Percentiles rank a stretch among this genome's conserved stretches.
phyloP scores from a whole-genome alignment of 345 rosid genomes.

The Hibiscus syriacus region DNA sequence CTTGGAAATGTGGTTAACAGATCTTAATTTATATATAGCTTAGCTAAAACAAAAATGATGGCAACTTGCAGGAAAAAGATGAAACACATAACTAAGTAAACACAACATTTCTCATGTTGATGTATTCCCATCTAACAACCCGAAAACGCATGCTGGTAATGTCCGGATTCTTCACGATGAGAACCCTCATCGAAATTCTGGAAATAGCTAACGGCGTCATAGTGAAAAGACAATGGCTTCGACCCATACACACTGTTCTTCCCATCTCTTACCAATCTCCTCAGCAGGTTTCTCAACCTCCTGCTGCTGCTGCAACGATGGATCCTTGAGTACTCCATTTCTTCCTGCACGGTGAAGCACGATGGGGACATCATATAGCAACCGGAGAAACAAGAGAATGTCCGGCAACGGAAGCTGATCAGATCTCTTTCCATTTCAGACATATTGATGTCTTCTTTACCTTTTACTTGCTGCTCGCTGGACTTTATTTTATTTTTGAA shows the following conservation, averaged over 20 bases:
- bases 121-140: constrained; percentile 29
- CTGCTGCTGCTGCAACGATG: constrained; percentile 8
- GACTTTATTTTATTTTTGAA: neutral
- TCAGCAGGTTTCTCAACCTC: constrained; percentile 40
- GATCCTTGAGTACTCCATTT: constrained; percentile 43
- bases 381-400: constrained; percentile 26
- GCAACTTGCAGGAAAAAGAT: constrained; percentile 5
- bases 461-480: too few relatives aligned
- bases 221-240: too few relatives aligned
- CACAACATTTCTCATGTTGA: neutral
- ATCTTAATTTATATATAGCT: too few relatives aligned
- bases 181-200: too few relatives aligned
- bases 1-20: too few relatives aligned
- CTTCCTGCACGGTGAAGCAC: constrained; percentile 36
- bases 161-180: neutral
- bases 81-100: neutral
- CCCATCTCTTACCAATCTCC: constrained; percentile 34
- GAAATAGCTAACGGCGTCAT: too few relatives aligned
- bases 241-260: constrained; percentile 33
- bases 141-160: constrained; percentile 4
- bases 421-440: constrained; percentile 39
- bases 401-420: constrained; percentile 15
- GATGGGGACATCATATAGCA: constrained; percentile 38
- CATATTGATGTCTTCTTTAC: neutral
- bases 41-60: too few relatives aligned